A percentile compares a stretch with the other conserved stretches of the same genome.
Conservation (phyloP, 208 protist genomes). For the Acanthamoeba healyi region DNA sequence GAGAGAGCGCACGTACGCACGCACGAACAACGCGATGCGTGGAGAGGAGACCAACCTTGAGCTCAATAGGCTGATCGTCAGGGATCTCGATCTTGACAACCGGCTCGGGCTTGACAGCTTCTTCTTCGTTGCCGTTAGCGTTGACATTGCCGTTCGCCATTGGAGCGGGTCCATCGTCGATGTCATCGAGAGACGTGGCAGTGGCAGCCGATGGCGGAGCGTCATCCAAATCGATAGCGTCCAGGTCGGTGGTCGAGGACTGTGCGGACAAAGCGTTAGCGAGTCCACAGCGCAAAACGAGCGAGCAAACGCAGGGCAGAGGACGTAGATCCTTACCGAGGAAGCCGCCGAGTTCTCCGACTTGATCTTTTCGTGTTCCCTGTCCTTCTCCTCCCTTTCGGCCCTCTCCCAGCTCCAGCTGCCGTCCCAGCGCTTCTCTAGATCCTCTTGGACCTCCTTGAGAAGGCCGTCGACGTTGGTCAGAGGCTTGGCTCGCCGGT, state of each 20-base stretch:
- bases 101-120: conserved; percentile 43
- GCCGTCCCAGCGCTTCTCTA: conserved; percentile 50
- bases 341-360: background rate
- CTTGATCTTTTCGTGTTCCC: background rate
- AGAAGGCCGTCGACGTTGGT: conserved; percentile 31
- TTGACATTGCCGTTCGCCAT: conserved; percentile 61
- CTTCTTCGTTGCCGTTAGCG: background rate
- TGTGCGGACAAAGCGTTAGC: background rate
- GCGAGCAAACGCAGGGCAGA: background rate
- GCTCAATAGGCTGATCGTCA: conserved; percentile 46
- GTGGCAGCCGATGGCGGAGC: background rate
- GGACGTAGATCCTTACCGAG: background rate
- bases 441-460: background rate
- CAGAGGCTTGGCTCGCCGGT: conserved; percentile 46
- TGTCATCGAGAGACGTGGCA: conserved; percentile 23
- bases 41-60: conserved; percentile 22
- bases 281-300: background rate
- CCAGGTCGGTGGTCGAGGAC: conserved; percentile 38
- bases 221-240: conserved; percentile 57
- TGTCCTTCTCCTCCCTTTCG: conserved; percentile 38
- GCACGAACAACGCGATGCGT: background rate
- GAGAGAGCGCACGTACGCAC: no score
- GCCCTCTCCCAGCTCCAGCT: conserved; percentile 50
- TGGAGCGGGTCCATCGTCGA: conserved; percentile 34
- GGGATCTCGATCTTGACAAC: conserved; percentile 36